These are phyloP conservation scores for Aspergillus terreus DNA, from an alignment of 2,329 filamentous ascomycete species.

Conservation along the genomic window DNA sequence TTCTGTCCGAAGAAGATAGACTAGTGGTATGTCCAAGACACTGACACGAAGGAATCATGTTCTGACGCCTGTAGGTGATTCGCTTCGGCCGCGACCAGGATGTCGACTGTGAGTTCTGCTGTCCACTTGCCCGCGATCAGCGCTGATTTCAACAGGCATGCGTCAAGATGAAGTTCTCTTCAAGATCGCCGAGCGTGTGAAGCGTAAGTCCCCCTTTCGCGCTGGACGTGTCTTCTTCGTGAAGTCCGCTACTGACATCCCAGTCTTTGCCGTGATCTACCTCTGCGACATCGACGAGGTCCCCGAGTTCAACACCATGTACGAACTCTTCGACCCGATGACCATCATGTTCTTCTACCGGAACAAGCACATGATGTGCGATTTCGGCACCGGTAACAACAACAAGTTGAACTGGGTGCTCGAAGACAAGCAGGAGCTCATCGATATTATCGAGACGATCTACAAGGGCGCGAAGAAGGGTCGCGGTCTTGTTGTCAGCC, in stretches of 20 bases:
- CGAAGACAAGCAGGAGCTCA: slow-evolving; percentile 96
- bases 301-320: slow-evolving; percentile 94
- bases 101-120: slow-evolving; percentile 55
- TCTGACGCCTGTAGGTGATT: slow-evolving; percentile 59
- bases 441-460: slow-evolving; percentile 97
- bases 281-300: slow-evolving; percentile 89
- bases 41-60: slow-evolving; percentile 27
- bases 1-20: slow-evolving; percentile 84
- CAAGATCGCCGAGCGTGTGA: slow-evolving; percentile 87
- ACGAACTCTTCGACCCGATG: slow-evolving; percentile 81
- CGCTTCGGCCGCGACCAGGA: slow-evolving; percentile 87
- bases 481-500: slow-evolving; percentile 89
- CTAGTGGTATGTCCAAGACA: slow-evolving; percentile 44
- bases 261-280: slow-evolving; percentile 63
- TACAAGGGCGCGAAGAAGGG: slow-evolving; percentile 99
- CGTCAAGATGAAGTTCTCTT: slow-evolving; percentile 90
- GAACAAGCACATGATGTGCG: slow-evolving; percentile 91
- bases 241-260: not conserved
- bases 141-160: slow-evolving; percentile 49
- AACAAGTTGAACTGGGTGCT: slow-evolving; percentile 97
- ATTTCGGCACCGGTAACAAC: slow-evolving; percentile 97
- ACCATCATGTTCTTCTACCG: slow-evolving; percentile 68
- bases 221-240: not conserved
- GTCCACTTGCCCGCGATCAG: not conserved
- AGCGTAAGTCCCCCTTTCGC: slow-evolving; percentile 48